Conservation (phyloP, 1,284 basidiomycete genomes). For the Marasmius oreades region DNA sequence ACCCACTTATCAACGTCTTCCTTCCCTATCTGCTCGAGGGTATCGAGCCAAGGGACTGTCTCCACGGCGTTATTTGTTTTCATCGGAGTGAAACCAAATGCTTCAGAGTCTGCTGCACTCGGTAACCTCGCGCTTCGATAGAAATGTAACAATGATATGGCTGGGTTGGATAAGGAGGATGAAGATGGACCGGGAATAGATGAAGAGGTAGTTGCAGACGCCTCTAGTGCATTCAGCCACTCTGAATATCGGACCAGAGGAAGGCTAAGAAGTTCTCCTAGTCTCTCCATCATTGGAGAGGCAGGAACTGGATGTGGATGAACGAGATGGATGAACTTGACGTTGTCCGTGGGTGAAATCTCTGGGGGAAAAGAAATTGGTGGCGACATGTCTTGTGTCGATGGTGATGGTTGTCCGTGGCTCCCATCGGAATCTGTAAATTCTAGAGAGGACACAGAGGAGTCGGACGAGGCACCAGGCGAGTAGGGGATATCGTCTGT, state of each 20-base stretch:
- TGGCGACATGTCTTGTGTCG: neutral
- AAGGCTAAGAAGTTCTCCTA: conserved; percentile 5
- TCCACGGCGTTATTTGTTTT: conserved; percentile 5
- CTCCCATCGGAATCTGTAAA: neutral
- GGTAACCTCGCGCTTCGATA: conserved; percentile 6
- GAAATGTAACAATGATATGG: conserved; percentile 7
- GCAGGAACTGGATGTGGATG: conserved; percentile 8
- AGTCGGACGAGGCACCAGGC: neutral
- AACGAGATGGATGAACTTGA: conserved; percentile 7
- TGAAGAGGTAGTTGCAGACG: neutral
- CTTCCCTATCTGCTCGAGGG: neutral
- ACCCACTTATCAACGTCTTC: conserved; percentile 10
- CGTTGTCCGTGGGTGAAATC: neutral
- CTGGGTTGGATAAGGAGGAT: conserved; percentile 3
- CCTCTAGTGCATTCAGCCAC: conserved; percentile 12
- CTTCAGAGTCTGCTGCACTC: neutral
- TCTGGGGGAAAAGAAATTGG: neutral
- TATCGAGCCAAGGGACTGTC: conserved; percentile 3
- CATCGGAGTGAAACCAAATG: conserved; percentile 6
- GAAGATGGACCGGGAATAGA: neutral
- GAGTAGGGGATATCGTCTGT: neutral
- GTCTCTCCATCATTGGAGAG: conserved; percentile 1
- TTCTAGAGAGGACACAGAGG: neutral
- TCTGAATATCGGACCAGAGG: conserved; percentile 11
- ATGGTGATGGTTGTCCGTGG: neutral